These are phyloP conservation scores for Alternaria arborescens DNA, from an alignment of 2,329 filamentous ascomycete species.

Conservation along the genomic window DNA sequence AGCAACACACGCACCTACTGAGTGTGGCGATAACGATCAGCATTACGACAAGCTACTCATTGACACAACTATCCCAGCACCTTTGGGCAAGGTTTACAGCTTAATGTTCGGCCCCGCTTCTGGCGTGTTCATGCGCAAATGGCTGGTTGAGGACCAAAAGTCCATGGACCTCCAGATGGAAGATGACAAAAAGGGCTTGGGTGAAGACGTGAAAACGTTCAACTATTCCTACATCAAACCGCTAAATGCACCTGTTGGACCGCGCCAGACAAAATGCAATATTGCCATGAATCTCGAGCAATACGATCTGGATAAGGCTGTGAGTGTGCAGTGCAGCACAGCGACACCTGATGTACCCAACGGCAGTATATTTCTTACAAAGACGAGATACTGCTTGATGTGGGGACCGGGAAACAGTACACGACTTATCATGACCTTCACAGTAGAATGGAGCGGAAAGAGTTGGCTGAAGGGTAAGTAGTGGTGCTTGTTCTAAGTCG, in stretches of 20 bases:
- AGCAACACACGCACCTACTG: slow-evolving; percentile 80
- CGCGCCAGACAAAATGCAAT: slow-evolving; percentile 93
- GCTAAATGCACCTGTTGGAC: slow-evolving; percentile 81
- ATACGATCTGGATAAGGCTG: slow-evolving; percentile 85
- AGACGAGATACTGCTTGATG: slow-evolving; percentile 92
- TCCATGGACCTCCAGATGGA: slow-evolving; percentile 87
- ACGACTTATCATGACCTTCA: slow-evolving; percentile 84
- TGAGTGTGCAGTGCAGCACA: slow-evolving; percentile 82
- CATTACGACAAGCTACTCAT: slow-evolving; percentile 88
- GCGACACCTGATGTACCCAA: slow-evolving; percentile 95
- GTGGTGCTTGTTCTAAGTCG: background rate
- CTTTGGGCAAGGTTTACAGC: slow-evolving; percentile 89
- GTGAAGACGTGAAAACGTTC: slow-evolving; percentile 76
- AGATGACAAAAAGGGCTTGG: slow-evolving; percentile 79
- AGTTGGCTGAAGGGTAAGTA: slow-evolving; percentile 92
- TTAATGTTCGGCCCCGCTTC: slow-evolving; percentile 86
- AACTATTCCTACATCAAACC: slow-evolving; percentile 92
- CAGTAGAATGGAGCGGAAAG: slow-evolving; percentile 95
- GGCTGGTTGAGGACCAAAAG: slow-evolving; percentile 86
- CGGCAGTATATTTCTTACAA: slow-evolving; percentile 88
- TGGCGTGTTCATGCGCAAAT: slow-evolving; percentile 82
- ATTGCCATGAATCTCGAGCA: slow-evolving; percentile 84
- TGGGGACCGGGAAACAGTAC: slow-evolving; percentile 91
- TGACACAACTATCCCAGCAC: slow-evolving; percentile 86
- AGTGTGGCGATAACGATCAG: slow-evolving; percentile 78